Base-by-base conservation (phyloP, 2,329 filamentous ascomycete genomes). In the Zasmidium cellare region DNA sequence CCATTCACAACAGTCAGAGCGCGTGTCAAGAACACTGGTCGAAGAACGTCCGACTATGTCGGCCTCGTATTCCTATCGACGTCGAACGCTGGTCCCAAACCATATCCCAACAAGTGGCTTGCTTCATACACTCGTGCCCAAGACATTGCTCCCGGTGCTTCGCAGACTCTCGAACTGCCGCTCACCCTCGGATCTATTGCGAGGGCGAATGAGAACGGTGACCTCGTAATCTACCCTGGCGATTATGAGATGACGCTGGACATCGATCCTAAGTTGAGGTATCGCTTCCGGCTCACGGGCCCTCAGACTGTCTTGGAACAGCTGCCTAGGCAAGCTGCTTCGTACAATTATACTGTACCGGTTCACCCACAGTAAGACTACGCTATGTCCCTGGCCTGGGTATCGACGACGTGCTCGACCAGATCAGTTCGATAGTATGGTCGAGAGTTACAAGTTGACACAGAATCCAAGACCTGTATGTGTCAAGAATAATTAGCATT, bases 51-150 rank as follows among this genome's bases (percentile, higher is more conserved):
- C 0, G 76, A 78, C 57, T 79, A 77, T 56, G 73, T 75, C 0
- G 74, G 71, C 1, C 71, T 79, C 59, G 63, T 73, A 0, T 79
- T 77, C 56, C 67, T 69, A 7, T 73, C 72, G 49, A 74, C 74
- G 11, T 72, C 67, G 0, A 64, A 70, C 31, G 72, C 75, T 2
- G 77, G 77, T 0, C 76, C 77, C 0, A 58, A 67, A 22, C 77
- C 77, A 0, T 70, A 74, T 24, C 77, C 77, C 2, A 74, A 72
- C 56, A 78, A 79, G 53, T 75, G 74, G 70, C 70, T 79, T 3
- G 73, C 76, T 3, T 55, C 60, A 2, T 65, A 65, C 41, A 46
- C 55, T 1, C 62, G 65, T 35, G 54, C 60, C 3, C 58, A 63
- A 22, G 52, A 60, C 41, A 51, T 67, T 9, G 47, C 64, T 1